phyloP scores from a whole-genome alignment of 2,329 filamentous ascomycete genomes.

The Esteya vermicola region DNA sequence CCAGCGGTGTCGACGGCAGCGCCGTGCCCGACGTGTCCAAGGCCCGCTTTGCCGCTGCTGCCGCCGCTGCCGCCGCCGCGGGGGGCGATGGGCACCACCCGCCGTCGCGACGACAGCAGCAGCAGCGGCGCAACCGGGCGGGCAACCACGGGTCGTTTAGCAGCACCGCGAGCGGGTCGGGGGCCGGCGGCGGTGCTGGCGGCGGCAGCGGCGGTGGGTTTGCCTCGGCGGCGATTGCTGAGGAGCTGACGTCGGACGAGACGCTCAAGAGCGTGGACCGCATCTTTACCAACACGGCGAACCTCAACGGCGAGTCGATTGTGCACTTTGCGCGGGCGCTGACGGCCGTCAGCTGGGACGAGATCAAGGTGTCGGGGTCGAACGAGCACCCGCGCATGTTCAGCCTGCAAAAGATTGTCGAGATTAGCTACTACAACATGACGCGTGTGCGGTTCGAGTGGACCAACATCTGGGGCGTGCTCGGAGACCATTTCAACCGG shows the following conservation, averaged over 20 bases:
- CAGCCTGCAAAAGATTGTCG: constrained; percentile 93
- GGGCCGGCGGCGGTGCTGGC: constrained; percentile 55
- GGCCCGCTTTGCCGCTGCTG: constrained; percentile 53
- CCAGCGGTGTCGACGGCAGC: constrained; percentile 85
- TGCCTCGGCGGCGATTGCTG: constrained; percentile 60
- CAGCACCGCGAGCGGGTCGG: constrained; percentile 32
- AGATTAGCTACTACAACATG: constrained; percentile 99
- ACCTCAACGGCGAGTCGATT: constrained; percentile 85
- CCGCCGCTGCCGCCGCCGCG: constrained; percentile 31
- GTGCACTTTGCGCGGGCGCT: constrained; percentile 87
- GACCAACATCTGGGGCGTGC: constrained; percentile 92
- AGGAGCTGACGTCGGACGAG: constrained; percentile 72
- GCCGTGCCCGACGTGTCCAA: constrained; percentile 85
- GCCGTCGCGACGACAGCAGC: constrained; percentile 21
- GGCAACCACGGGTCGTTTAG: background rate
- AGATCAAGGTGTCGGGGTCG: constrained; percentile 92
- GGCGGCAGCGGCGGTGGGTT: constrained; percentile 38
- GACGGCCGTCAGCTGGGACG: constrained; percentile 96
- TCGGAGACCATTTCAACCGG: constrained; percentile 97
- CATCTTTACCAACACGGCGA: constrained; percentile 93
- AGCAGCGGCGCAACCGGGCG: constrained; percentile 21
- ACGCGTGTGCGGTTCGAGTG: constrained; percentile 94
- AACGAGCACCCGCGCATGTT: constrained; percentile 94
- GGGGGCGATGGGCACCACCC: background rate
- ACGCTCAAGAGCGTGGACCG: constrained; percentile 86